phyloP scores from a whole-genome alignment of 306 rosid genomes.

The Macrotyloma uniflorum region DNA sequence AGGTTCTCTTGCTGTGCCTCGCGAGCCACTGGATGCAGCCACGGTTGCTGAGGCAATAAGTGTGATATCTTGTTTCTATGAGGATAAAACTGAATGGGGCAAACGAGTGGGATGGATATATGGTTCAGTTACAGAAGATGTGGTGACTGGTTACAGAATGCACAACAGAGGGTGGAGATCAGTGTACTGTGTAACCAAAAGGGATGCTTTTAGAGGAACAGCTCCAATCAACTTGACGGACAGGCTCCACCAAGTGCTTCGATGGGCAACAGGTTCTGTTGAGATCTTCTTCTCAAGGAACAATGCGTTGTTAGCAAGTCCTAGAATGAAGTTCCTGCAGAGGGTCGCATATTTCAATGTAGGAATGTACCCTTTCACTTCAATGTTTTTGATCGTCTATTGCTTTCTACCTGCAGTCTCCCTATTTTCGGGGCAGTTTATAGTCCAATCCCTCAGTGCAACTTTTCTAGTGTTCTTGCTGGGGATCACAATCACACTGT shows the following conservation, averaged over 20 bases:
- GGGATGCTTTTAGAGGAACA: constrained; percentile 83
- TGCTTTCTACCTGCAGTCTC: constrained; percentile 85
- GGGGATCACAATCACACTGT: constrained; percentile 72
- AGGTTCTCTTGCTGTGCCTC: constrained; percentile 81
- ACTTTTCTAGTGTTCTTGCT: constrained; percentile 69
- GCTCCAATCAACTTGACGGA: constrained; percentile 88
- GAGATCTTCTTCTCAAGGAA: constrained; percentile 85
- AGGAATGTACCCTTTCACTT: constrained; percentile 93
- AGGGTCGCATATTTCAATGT: constrained; percentile 90
- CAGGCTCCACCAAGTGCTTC: constrained; percentile 81
- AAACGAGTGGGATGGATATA: constrained; percentile 90
- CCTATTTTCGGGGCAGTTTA: constrained; percentile 79
- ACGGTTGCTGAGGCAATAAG: constrained; percentile 87
- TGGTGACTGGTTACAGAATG: constrained; percentile 88
- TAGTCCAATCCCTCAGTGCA: constrained; percentile 67
- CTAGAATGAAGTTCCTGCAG: constrained; percentile 75
- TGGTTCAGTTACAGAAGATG: constrained; percentile 94
- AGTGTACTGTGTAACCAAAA: constrained; percentile 76
- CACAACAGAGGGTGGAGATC: constrained; percentile 96
- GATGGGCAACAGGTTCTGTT: constrained; percentile 92
- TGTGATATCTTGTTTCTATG: constrained; percentile 82
- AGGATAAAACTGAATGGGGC: constrained; percentile 92
- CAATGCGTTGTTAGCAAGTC: constrained; percentile 76
- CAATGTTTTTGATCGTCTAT: constrained; percentile 72
- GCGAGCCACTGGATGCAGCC: constrained; percentile 83